These are phyloP conservation scores for Fraxinus paxiana DNA, from an alignment of 305 asterid species.

Conservation along the genomic window DNA sequence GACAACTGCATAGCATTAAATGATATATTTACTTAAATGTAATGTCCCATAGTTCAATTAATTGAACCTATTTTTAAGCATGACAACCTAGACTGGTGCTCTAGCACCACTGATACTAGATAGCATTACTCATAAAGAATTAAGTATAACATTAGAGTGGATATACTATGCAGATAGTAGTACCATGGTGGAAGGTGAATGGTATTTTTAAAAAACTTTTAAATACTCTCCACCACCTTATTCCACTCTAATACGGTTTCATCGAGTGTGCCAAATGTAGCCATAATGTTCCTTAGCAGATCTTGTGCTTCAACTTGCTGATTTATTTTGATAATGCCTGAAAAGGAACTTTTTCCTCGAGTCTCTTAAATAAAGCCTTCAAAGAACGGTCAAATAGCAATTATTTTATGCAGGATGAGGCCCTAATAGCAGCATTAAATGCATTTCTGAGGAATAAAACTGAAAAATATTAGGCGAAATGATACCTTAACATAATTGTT, in stretches of 20 bases:
- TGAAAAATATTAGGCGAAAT: not conserved
- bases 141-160: not conserved
- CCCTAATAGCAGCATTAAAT: not conserved
- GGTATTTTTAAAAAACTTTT: not conserved
- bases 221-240: not conserved
- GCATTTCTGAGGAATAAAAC: not conserved
- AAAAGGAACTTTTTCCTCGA: not conserved
- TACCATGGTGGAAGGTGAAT: not conserved
- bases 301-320: not conserved
- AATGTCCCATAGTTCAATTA: not conserved
- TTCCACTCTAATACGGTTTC: not conserved
- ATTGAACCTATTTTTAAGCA: not conserved
- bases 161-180: not conserved
- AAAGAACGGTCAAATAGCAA: not conserved
- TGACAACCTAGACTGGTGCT: not conserved
- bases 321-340: not conserved
- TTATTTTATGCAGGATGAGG: not conserved
- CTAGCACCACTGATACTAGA: not conserved
- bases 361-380: not conserved
- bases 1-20: not conserved
- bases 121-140: not conserved
- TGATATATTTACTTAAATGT: too few species aligned
- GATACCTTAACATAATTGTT: conserved; percentile 71
- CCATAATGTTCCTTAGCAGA: not conserved
- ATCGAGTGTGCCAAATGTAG: not conserved